Base-by-base conservation (phyloP, 2,329 filamentous ascomycete species). In the Macroventuria anomochaeta region DNA sequence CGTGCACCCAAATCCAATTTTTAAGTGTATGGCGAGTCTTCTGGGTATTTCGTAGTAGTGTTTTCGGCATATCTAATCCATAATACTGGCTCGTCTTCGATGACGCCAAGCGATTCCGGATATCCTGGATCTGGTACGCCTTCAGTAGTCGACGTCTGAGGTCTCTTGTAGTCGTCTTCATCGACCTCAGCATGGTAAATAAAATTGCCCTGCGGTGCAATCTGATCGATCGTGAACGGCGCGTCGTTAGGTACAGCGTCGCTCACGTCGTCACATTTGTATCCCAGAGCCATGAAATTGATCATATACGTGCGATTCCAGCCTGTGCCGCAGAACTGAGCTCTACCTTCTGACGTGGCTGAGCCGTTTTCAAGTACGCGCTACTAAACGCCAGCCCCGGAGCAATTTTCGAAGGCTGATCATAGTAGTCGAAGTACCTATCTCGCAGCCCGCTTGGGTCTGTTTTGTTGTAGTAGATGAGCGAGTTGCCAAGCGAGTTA, bases 281-380 rank as follows among this genome's bases (percentile, higher is more conserved):
- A 76, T 4, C 72, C 73, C 5, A 72, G 73, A 11, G 65, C 73
- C 29, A 64, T 15, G 42, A 76, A 74, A 7, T 55, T 65, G 46
- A 75, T 67, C 0, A 58, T 43, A 29, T 75, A 76, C 1, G 71
- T 73, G 51, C 73, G 75, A 33, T 76, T 75, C 62, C 61, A 76
- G 26, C 69, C 65, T 18, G 62, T 46, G 2, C 68, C 72, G 32
- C 73, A 76, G 10, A 67, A 63, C 5, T 63, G 52, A 5, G 62
- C 15, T 65, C 62, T 7, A 68, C 71, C 32, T 61, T 61, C 7
- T 63, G 48, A 6, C 61, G 54, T 11, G 58, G 48, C 28, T 71
- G 67, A 21, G 73, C 60, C 39, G 69, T 68, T 13, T 67, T 62
- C n/a, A 70, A 46, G 46, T 75, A 76, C 5, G 65, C 66, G 15